Evolutionary conservation across 192 early-diverging fungal genomes (phyloP), one percentile per base, ranked within the genome.

Genomic region (Cladochytrium replicatum): DNA sequence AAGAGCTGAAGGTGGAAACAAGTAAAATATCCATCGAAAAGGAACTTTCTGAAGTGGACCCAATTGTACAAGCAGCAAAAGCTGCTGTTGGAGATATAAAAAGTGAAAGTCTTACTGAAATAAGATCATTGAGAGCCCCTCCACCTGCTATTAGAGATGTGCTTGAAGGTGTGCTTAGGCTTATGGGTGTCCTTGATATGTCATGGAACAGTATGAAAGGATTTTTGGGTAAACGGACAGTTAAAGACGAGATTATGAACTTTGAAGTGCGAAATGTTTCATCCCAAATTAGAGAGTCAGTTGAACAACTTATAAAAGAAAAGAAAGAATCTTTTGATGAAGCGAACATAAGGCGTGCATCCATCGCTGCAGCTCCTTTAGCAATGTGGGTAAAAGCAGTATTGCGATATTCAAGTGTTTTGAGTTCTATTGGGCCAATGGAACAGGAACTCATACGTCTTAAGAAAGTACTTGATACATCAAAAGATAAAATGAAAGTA

Each of bases 201-300:
- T 80, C 76, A 3, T 81, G 78, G 78, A 80, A 74, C 31, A 80
- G 74, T 51, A 81, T 81, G 78, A 81, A 80, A 47, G 64, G 72
- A 0, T 80, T 81, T 50, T 57, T 81, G 17, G 78, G 78, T 19
- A 75, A 81, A 48, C 25, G 78, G 25, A 74, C 72, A 0, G 60
- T 81, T 6, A 81, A 81, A 42, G 78, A 81, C 21, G 78, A 81
- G 58, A 77, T 77, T 45, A 64, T 81, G 60, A 78, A 77, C 54
- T 81, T 81, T 48, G 61, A 79, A 39, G 75, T 73, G 13, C 50
- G 68, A 22, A 72, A 49, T 19, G 74, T 81, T 34, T 68, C 58
- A 4, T 53, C 50, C 27, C 44, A 53, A 25, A 60, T 67, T 6
- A 43, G 76, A 37, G 68, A 68, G 7, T 70, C 77, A 3, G 78